Evolutionary conservation across 2,329 filamentous ascomycete genomes (phyloP).

Genomic region (Parafenestella ontariensis): DNA sequence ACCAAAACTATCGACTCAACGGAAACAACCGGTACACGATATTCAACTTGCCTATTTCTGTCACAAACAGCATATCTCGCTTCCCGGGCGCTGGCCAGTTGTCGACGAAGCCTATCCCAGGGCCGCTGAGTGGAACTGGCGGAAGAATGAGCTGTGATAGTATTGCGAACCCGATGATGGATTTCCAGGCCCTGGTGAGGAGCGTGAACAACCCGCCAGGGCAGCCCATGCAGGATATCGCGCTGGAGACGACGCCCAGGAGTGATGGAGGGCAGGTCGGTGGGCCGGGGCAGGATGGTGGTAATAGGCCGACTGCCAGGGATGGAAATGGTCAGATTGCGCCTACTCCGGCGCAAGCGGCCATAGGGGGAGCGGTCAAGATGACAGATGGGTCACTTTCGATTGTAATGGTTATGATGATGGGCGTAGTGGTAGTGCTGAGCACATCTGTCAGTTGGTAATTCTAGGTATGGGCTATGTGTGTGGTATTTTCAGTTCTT

Average conservation of each 20-base stretch:
- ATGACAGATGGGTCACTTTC: constrained; percentile 16
- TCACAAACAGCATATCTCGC: constrained; percentile 68
- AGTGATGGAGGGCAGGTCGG: constrained; percentile 40
- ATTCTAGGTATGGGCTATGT: background rate
- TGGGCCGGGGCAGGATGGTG: constrained; percentile 21
- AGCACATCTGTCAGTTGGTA: constrained; percentile 17
- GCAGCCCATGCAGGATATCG: constrained; percentile 39
- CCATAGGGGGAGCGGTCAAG: constrained; percentile 13
- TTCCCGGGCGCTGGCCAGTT: constrained; percentile 43
- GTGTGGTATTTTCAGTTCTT: background rate
- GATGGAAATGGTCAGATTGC: constrained; percentile 8
- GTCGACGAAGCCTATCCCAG: constrained; percentile 40
- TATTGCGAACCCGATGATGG: constrained; percentile 39
- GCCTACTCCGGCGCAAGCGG: constrained; percentile 3
- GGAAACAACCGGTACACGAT: constrained; percentile 70
- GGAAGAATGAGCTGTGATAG: constrained; percentile 40
- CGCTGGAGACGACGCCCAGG: constrained; percentile 30
- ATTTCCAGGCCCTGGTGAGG: constrained; percentile 26
- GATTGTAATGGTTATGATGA: constrained; percentile 17
- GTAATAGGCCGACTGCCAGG: background rate
- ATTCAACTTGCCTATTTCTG: constrained; percentile 72
- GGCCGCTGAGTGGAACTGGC: constrained; percentile 43
- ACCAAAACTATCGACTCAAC: constrained; percentile 73
- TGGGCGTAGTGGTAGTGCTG: constrained; percentile 15
- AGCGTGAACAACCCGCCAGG: constrained; percentile 45